Evolutionary conservation across 2,329 filamentous ascomycete genomes (phyloP).

Genomic region (Botrytis pseudocinerea): DNA sequence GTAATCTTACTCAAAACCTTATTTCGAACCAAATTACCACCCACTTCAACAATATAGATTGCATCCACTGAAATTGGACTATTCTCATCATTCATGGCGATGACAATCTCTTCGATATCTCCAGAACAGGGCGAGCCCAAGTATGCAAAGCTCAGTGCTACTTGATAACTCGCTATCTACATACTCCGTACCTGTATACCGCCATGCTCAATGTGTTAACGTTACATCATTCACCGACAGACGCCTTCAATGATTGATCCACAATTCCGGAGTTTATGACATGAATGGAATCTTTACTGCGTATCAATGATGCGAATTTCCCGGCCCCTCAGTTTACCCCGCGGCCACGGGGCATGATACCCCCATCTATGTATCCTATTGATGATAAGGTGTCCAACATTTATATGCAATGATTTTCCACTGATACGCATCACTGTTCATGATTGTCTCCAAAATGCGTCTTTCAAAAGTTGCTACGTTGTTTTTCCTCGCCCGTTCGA

Average conservation of each 20-base stretch:
- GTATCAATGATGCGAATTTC: not conserved
- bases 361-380: not conserved
- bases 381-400: not conserved
- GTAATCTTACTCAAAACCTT: not conserved
- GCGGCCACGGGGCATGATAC: not conserved
- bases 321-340: conserved; percentile 1
- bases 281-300: not conserved
- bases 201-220: not conserved
- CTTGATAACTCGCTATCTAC: not conserved
- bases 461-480: not conserved
- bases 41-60: not conserved
- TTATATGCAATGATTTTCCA: not conserved
- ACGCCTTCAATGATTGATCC: not conserved
- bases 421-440: not conserved
- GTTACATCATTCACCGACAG: conserved; percentile 8
- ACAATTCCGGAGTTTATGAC: conserved; percentile 6
- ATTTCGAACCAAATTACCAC: not conserved
- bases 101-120: not conserved
- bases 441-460: not conserved
- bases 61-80: not conserved
- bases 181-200: not conserved
- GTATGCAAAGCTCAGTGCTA: not conserved
- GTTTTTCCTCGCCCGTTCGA: not conserved
- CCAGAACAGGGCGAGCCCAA: not conserved
- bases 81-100: not conserved